Base-by-base conservation (phyloP, 257 asterid species). In the Phtheirospermum japonicum region DNA sequence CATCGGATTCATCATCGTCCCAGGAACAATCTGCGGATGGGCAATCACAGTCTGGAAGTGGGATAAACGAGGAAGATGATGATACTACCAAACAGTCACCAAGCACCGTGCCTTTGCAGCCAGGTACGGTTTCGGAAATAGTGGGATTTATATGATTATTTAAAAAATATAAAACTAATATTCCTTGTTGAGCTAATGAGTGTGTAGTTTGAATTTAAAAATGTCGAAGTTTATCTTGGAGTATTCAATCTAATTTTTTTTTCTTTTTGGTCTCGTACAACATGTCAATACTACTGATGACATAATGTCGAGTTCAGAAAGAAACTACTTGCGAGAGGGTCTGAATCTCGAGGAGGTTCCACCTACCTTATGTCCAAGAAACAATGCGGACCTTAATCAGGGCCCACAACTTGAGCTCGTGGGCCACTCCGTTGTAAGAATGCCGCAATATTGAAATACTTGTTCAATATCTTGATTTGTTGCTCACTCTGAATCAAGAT, bases 371-470 rank as follows among this genome's bases (percentile, higher is more conserved):
- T 79, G 77, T 70, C 83, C 79, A 61, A 72, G 73, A 67, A 61
- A 75, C 57, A 78, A 77, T 65, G 83, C 61, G 66, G 76, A 65
- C 73, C 52, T 79, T 61, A 56, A 70, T 18, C 91, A 80, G 57
- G 73, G 85, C 40, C 83, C 81, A 33, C 96, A 83, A 55, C 77
- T 77, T 64, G 88, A 82, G 65, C 83, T 85, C 18, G 83, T 73
- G 65, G 89, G 91, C 17, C 96, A 85, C 74, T 87, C 97, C 68
- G 71, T 83, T 62, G 97, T 90, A 73, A 82, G 95, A 66, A 65
- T 30, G 34, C 48, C 32, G 48, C 58, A 52, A 13, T 28, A 19
- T 0, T 39, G 52, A 67, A 28, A 18, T 65, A 57, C 13, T 31
- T 20, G 51, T 55, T 0, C 13, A n/a, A 58, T 31, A 34, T 33